These are phyloP conservation scores for Furcasterigmium furcatum DNA, from an alignment of 2,329 filamentous ascomycete genomes.

Conservation along the genomic window DNA sequence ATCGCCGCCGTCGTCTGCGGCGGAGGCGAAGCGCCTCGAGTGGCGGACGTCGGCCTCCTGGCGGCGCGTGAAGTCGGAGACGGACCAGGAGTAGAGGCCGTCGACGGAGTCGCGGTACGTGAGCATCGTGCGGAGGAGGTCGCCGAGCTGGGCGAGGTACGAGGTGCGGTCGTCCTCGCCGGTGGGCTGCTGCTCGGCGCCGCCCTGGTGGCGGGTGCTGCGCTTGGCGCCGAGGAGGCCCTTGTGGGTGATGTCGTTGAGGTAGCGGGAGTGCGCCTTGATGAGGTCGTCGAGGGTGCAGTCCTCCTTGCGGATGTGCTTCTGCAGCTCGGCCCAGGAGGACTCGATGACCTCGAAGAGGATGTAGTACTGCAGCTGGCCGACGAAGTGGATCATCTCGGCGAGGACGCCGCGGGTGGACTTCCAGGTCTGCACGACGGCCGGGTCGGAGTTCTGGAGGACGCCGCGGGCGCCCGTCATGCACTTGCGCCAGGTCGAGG, in stretches of 20 bases:
- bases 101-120: constrained; percentile 91
- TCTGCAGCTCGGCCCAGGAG: constrained; percentile 88
- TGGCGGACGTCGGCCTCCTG: constrained; percentile 79
- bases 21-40: constrained; percentile 48
- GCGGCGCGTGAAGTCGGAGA: constrained; percentile 88
- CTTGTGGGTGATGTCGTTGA: constrained; percentile 93
- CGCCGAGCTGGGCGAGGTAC: constrained; percentile 88
- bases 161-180: constrained; percentile 66
- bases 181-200: constrained; percentile 29
- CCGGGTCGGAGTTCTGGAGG: constrained; percentile 67
- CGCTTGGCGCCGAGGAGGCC: constrained; percentile 78
- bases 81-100: constrained; percentile 89
- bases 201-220: constrained; percentile 29
- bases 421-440: constrained; percentile 82
- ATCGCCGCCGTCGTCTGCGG: constrained; percentile 14
- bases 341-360: constrained; percentile 97
- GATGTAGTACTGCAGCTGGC: constrained; percentile 97
- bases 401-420: constrained; percentile 82
- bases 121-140: constrained; percentile 91
- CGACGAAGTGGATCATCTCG: constrained; percentile 98
- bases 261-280: constrained; percentile 83
- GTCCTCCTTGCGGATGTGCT: constrained; percentile 76
- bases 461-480: constrained; percentile 96
- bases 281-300: constrained; percentile 95
- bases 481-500: constrained; percentile 88